These are phyloP conservation scores for Dendrobium nobile DNA, from an alignment of 106 monocot genomes.

Conservation along the genomic window DNA sequence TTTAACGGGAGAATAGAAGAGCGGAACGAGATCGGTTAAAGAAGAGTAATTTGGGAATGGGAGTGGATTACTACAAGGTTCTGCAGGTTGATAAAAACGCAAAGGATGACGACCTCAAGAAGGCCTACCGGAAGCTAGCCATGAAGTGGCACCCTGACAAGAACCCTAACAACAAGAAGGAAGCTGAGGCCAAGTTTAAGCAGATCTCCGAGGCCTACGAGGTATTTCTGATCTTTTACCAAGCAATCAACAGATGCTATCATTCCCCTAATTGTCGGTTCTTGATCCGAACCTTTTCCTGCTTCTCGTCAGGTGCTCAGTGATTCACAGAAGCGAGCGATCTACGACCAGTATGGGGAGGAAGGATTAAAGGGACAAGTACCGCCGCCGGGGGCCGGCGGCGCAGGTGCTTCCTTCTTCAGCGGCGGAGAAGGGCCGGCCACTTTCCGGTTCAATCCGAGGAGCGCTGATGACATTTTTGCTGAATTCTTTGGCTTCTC, in stretches of 20 bases:
- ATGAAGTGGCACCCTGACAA: constrained; percentile 98
- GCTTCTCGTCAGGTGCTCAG: constrained; percentile 51
- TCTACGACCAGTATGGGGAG: constrained; percentile 73
- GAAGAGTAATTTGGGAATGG: constrained; percentile 29
- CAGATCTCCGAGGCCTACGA: constrained; percentile 94
- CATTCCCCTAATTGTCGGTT: background rate
- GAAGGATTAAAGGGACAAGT: constrained; percentile 65
- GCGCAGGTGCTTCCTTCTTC: constrained; percentile 22
- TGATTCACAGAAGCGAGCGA: constrained; percentile 68
- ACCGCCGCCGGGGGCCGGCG: constrained; percentile 31
- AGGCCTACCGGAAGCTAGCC: constrained; percentile 86
- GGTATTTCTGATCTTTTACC: constrained; percentile 10
- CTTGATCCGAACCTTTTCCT: background rate
- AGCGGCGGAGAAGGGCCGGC: constrained; percentile 20
- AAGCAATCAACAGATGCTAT: background rate
- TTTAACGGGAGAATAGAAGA: background rate
- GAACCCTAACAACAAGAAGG: constrained; percentile 89
- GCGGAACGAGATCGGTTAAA: background rate
- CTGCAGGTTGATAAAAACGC: constrained; percentile 58
- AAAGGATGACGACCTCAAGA: constrained; percentile 79
- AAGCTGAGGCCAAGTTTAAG: constrained; percentile 92
- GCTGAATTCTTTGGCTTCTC: constrained; percentile 73
- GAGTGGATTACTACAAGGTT: constrained; percentile 75
- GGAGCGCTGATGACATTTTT: constrained; percentile 73
- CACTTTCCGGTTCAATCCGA: constrained; percentile 51